Conservation (phyloP, 2,329 filamentous ascomycete species). For the Trichoderma citrinoviride region DNA sequence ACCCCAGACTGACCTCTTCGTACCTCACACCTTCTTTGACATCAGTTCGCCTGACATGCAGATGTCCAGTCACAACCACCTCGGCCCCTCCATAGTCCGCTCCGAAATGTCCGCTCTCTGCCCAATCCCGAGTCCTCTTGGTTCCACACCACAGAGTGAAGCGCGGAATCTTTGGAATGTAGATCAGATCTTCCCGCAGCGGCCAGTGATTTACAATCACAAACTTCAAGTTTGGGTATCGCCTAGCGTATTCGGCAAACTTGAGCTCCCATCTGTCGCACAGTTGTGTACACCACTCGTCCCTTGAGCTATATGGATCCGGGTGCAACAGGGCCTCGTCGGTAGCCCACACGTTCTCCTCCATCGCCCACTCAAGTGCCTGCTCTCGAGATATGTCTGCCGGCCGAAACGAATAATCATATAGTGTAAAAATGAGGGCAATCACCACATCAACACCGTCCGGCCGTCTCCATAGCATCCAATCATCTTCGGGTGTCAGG, state of each 20-base stretch:
- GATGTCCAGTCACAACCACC: conserved; percentile 4
- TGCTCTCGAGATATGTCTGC: not conserved
- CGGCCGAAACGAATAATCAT: conserved; percentile 14
- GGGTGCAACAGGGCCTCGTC: conserved; percentile 14
- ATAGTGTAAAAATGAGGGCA: conserved; percentile 7
- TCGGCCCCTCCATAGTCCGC: conserved; percentile 2
- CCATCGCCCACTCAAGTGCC: conserved; percentile 14
- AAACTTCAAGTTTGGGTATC: conserved; percentile 5
- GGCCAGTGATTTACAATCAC: conserved; percentile 15
- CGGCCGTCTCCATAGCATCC: conserved; percentile 11
- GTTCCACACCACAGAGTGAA: conserved; percentile 15
- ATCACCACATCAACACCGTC: conserved; percentile 7
- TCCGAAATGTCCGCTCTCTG: not conserved
- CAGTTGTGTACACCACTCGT: conserved; percentile 9
- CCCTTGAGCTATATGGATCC: conserved; percentile 2
- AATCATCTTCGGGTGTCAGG: conserved; percentile 15
- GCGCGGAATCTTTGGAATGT: conserved; percentile 12
- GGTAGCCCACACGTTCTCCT: conserved; percentile 4
- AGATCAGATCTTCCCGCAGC: conserved; percentile 3
- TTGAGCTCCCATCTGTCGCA: conserved; percentile 13
- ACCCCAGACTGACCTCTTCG: conserved; percentile 15
- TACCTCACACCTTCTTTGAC: conserved; percentile 14
- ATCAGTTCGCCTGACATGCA: conserved; percentile 12
- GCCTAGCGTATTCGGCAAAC: conserved; percentile 2
- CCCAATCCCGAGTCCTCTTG: conserved; percentile 6